Percentiles rank a stretch among this genome's conserved stretches.
Conservation (phyloP, 257 asterid species). For the Solanum chilense region DNA sequence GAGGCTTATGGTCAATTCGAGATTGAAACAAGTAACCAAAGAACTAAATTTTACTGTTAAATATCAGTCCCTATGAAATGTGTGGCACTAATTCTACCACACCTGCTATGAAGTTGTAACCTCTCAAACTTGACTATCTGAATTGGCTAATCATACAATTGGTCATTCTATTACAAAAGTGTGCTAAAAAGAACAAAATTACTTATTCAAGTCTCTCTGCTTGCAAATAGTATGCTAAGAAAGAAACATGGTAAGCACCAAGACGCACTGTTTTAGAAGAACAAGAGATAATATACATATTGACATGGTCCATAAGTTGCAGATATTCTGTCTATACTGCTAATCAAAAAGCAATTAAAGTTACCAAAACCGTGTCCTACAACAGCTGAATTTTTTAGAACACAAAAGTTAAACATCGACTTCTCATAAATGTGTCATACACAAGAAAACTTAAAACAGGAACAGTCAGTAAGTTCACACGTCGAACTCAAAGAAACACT, state of each 20-base stretch:
- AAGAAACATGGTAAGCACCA: background rate
- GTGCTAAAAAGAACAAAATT: background rate
- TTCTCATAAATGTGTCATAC: background rate
- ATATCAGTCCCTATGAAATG: background rate
- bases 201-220: background rate
- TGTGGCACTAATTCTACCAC: background rate
- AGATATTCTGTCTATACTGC: background rate
- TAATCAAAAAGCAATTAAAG: background rate
- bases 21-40: background rate
- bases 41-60: background rate
- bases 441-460: background rate
- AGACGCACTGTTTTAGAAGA: background rate
- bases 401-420: background rate
- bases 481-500: background rate
- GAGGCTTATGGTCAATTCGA: slow-evolving; percentile 5
- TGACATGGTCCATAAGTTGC: background rate
- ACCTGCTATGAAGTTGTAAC: background rate
- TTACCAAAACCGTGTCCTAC: background rate
- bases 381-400: background rate
- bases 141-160: background rate
- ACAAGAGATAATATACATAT: background rate
- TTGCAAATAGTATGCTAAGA: background rate
- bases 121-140: background rate
- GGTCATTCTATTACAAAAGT: background rate
- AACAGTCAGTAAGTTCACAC: background rate